A percentile compares a stretch with the other conserved stretches of the same genome.
These are phyloP conservation scores for Colletotrichum liriopes DNA, from an alignment of 2,329 filamentous ascomycete genomes.

Conservation along the genomic window DNA sequence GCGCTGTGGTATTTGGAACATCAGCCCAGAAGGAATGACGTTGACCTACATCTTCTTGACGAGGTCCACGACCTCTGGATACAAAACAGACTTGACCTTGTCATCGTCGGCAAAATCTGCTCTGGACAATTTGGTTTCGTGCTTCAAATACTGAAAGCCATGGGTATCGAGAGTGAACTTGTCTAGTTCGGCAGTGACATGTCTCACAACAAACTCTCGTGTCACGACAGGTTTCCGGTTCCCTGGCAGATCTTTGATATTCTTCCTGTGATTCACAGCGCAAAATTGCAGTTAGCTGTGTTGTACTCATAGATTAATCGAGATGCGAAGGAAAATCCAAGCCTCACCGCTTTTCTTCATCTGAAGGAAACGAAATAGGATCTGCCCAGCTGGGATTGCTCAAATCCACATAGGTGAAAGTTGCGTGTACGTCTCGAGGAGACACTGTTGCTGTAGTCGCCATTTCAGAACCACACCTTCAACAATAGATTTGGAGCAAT, in stretches of 20 bases:
- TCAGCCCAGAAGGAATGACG: neutral
- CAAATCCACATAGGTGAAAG: constrained; percentile 9
- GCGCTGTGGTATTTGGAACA: neutral
- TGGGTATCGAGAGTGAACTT: constrained; percentile 71
- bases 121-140: constrained; percentile 65
- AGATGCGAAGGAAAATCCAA: neutral
- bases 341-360: constrained; percentile 9
- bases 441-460: neutral
- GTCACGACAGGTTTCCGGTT: constrained; percentile 8
- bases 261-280: neutral
- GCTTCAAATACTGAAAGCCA: constrained; percentile 69
- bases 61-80: constrained; percentile 34
- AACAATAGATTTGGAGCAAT: neutral
- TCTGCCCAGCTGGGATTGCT: constrained; percentile 4
- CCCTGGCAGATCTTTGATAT: constrained; percentile 5
- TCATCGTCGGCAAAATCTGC: constrained; percentile 65
- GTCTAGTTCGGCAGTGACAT: constrained; percentile 75
- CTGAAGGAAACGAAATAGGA: constrained; percentile 22
- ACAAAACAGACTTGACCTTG: constrained; percentile 62
- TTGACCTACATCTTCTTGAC: constrained; percentile 31
- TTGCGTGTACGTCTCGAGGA: neutral
- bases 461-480: neutral
- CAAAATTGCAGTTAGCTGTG: neutral
- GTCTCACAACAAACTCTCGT: constrained; percentile 55
- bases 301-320: neutral